These are phyloP conservation scores for Umbellularia californica DNA, from an alignment of 164 flowering plant species.

Conservation along the genomic window DNA sequence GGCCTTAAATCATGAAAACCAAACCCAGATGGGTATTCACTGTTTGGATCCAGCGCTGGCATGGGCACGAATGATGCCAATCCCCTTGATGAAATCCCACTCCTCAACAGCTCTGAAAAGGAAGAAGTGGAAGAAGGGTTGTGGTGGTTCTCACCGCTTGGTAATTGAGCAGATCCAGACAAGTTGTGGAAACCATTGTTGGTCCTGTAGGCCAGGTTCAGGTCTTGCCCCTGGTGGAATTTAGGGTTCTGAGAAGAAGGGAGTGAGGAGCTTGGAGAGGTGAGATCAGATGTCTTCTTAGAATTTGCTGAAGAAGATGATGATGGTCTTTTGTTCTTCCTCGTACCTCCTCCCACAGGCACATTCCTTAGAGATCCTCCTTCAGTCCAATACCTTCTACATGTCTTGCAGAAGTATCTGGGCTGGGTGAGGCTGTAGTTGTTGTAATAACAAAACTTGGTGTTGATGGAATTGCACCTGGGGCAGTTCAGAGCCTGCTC, in stretches of 20 bases:
- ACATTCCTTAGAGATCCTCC: constrained; percentile 92
- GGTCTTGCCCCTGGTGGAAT: constrained; percentile 55
- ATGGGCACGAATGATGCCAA: constrained; percentile 58
- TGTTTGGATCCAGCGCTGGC: constrained; percentile 37
- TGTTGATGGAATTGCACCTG: constrained; percentile 90
- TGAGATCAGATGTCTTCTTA: constrained; percentile 43
- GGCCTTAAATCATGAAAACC: constrained; percentile 54
- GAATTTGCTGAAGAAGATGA: constrained; percentile 19
- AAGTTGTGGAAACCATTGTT: constrained; percentile 27
- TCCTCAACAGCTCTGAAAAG: constrained; percentile 46
- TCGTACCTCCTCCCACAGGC: constrained; percentile 96
- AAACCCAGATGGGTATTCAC: constrained; percentile 44
- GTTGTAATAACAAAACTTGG: constrained; percentile 97
- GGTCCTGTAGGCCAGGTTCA: constrained; percentile 58
- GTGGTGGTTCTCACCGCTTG: constrained; percentile 9
- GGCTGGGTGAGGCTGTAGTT: constrained; percentile 97
- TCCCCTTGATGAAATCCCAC: constrained; percentile 39
- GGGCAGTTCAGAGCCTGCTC: constrained; percentile 85
- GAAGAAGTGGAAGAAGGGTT: constrained; percentile 20
- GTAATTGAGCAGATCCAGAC: constrained; percentile 28
- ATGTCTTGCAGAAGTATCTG: constrained; percentile 90
- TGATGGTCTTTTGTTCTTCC: constrained; percentile 73
- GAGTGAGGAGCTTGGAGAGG: constrained; percentile 24
- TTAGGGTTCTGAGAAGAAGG: constrained; percentile 41
- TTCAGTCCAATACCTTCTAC: constrained; percentile 96